Evolutionary conservation across 2,329 filamentous ascomycete species (phyloP).

Genomic region (Xylaria sp.): DNA sequence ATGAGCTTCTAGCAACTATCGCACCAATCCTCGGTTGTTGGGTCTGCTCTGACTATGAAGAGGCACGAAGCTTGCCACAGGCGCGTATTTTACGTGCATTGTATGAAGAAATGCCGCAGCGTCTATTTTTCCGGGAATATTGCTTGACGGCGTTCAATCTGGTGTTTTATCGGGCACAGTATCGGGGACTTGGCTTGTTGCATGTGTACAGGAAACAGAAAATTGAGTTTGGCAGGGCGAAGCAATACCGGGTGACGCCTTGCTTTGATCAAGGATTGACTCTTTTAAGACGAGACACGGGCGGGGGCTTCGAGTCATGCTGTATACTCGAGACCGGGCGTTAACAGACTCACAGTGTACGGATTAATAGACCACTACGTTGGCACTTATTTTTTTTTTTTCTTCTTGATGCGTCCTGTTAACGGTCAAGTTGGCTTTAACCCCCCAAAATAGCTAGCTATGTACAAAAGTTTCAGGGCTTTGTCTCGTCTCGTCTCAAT

Average conservation of each 20-base stretch:
- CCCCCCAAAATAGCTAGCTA: neutral
- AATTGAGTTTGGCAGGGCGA: constrained; percentile 29
- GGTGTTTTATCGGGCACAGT: constrained; percentile 24
- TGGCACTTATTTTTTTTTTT: constrained; percentile 16
- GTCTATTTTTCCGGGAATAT: constrained; percentile 12
- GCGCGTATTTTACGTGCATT: constrained; percentile 21
- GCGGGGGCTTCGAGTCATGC: constrained; percentile 3
- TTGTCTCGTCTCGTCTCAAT: neutral
- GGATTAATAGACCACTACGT: constrained; percentile 28
- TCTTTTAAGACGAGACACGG: constrained; percentile 3
- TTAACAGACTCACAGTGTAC: constrained; percentile 19
- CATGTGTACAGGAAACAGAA: constrained; percentile 40
- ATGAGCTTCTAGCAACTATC: constrained; percentile 12
- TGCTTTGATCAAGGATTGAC: constrained; percentile 23
- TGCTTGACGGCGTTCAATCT: constrained; percentile 26
- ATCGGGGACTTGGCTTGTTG: constrained; percentile 33
- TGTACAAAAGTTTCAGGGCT: constrained; percentile 2
- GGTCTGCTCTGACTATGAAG: neutral
- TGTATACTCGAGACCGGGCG: constrained; percentile 10
- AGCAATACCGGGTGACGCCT: constrained; percentile 34
- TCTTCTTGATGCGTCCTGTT: constrained; percentile 11
- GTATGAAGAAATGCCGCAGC: constrained; percentile 22
- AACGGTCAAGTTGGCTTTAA: neutral
- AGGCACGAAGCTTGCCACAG: neutral
- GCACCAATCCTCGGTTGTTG: neutral